phyloP scores from a whole-genome alignment of 495 filamentous ascomycete genomes.

The Penicillium cinerascens region DNA sequence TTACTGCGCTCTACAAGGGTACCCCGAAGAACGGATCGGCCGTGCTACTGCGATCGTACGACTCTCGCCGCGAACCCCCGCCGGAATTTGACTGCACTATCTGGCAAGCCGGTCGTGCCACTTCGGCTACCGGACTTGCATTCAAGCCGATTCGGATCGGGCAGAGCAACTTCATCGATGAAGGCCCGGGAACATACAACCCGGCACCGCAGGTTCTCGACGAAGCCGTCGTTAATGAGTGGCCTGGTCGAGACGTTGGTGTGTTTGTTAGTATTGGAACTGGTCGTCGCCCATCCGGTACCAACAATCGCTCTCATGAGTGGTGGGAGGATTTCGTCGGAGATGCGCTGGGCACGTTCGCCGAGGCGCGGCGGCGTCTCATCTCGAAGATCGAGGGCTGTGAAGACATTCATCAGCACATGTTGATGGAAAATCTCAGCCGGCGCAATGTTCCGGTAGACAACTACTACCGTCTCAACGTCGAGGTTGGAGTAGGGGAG shows the following conservation, averaged over 20 bases:
- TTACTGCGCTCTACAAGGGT: constrained; percentile 89
- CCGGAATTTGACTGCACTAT: constrained; percentile 88
- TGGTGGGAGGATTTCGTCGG: constrained; percentile 95
- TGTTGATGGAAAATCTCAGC: constrained; percentile 71
- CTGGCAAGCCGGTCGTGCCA: constrained; percentile 96
- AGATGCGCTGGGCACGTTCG: constrained; percentile 69
- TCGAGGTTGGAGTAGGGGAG: constrained; percentile 94
- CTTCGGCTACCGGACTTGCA: constrained; percentile 81
- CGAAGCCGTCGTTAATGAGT: constrained; percentile 88
- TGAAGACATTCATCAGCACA: constrained; percentile 82
- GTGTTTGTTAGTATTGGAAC: constrained; percentile 91
- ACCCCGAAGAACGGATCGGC: constrained; percentile 61
- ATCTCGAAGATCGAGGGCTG: constrained; percentile 93
- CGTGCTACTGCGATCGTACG: constrained; percentile 83
- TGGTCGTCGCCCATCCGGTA: constrained; percentile 76
- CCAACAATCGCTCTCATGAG: constrained; percentile 60
- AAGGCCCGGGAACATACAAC: constrained; percentile 89
- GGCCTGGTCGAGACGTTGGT: constrained; percentile 86
- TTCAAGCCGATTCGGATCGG: constrained; percentile 96
- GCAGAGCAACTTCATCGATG: constrained; percentile 89
- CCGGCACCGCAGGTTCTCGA: constrained; percentile 81
- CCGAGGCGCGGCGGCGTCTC: constrained; percentile 78
- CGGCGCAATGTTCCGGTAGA: constrained; percentile 78
- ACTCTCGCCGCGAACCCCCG: constrained; percentile 84
- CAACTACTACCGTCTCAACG: constrained; percentile 96